A percentile compares a stretch with the other conserved stretches of the same genome.
These are phyloP conservation scores for Capsella rubella DNA, from an alignment of 441 rosid species.

Conservation along the genomic window DNA sequence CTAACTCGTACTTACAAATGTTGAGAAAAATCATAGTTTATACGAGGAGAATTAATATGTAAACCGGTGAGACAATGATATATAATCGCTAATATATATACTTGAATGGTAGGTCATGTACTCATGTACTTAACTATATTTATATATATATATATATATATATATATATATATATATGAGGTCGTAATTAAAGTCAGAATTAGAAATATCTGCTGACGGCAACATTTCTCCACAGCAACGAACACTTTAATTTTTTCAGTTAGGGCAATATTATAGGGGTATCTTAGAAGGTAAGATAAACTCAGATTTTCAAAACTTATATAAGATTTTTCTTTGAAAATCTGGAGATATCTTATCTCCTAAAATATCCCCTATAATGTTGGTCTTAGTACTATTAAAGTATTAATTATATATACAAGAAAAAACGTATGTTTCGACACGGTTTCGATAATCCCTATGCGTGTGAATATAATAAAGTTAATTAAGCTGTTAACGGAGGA, in stretches of 20 bases:
- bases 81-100: background rate
- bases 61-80: constrained; percentile 3
- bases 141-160: constrained; percentile 20
- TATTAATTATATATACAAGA: background rate
- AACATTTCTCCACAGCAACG: constrained; percentile 26
- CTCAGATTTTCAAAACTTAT: too few species aligned
- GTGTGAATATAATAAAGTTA: background rate
- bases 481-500: background rate
- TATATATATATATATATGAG: constrained; percentile 11
- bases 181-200: constrained; percentile 21
- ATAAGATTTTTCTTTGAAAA: too few species aligned
- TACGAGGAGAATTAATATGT: background rate
- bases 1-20: background rate
- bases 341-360: too few species aligned
- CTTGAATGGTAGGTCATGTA: constrained; percentile 30
- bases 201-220: constrained; percentile 26
- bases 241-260: background rate
- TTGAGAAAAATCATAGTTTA: background rate
- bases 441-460: background rate
- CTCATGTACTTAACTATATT: background rate
- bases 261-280: too few species aligned
- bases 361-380: too few species aligned
- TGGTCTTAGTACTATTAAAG: background rate
- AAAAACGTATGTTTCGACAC: too few species aligned
- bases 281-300: too few species aligned